Evolutionary conservation across 2,329 filamentous ascomycete genomes (phyloP).

Genomic region (Berkeleyomyces basicola): DNA sequence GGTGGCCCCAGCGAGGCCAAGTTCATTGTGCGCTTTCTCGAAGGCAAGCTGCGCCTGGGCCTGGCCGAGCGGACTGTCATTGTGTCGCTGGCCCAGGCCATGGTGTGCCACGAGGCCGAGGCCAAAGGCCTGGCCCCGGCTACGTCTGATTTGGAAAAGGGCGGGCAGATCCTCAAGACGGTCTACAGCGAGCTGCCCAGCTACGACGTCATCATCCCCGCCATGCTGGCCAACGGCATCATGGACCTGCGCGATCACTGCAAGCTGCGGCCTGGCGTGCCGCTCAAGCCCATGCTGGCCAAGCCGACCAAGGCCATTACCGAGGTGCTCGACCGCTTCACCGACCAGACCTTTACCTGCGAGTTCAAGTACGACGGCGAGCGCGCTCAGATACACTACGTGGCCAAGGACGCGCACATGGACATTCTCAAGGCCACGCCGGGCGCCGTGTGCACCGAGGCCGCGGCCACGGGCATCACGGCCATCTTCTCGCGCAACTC

Average conservation of each 20-base stretch:
- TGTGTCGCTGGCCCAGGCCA: conserved; percentile 74
- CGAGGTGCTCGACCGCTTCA: conserved; percentile 91
- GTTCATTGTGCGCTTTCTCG: conserved; percentile 78
- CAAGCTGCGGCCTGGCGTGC: conserved; percentile 83
- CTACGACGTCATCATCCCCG: conserved; percentile 87
- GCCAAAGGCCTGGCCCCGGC: conserved; percentile 52
- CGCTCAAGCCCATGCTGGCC: conserved; percentile 94
- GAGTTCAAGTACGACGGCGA: conserved; percentile 99
- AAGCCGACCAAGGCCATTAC: conserved; percentile 98
- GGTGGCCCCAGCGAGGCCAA: conserved; percentile 91
- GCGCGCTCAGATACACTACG: conserved; percentile 95
- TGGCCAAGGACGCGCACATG: conserved; percentile 60
- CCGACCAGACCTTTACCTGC: conserved; percentile 88
- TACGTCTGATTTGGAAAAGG: conserved; percentile 62
- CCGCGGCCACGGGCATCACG: conserved; percentile 47
- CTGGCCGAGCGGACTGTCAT: conserved; percentile 86
- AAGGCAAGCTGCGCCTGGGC: conserved; percentile 83
- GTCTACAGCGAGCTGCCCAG: conserved; percentile 90
- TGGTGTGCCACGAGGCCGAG: conserved; percentile 69
- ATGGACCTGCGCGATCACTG: conserved; percentile 67
- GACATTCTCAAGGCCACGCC: conserved; percentile 47
- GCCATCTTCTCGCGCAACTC: conserved; percentile 97
- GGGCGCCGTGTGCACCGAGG: conserved; percentile 46
- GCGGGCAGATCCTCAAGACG: conserved; percentile 71
- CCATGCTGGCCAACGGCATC: conserved; percentile 74